phyloP scores from a whole-genome alignment of 257 asterid species.

The Coffea eugenioides region DNA sequence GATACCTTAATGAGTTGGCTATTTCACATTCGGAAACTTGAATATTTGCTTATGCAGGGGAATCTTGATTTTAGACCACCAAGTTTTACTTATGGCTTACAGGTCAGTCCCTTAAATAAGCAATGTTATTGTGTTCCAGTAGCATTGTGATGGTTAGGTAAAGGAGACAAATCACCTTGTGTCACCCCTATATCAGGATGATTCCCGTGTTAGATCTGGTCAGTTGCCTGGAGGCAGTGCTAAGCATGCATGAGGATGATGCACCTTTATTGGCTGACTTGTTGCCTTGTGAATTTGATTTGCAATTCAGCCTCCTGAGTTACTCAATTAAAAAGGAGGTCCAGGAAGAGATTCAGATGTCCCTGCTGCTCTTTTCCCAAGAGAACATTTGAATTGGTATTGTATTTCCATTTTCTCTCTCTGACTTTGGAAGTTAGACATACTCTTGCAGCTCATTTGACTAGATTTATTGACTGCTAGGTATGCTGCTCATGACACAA shows the following conservation, averaged over 20 bases:
- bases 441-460: neutral
- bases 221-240: conserved; percentile 54
- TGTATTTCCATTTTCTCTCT: neutral
- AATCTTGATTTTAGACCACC: conserved; percentile 84
- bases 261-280: neutral
- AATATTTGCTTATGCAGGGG: conserved; percentile 44
- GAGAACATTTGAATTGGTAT: conserved; percentile 1
- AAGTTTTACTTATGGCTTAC: conserved; percentile 60
- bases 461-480: neutral
- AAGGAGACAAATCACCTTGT: neutral
- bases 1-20: conserved; percentile 1
- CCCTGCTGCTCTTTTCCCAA: neutral
- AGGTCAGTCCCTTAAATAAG: conserved; percentile 43
- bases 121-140: neutral
- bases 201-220: conserved; percentile 56
- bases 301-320: neutral
- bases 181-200: conserved; percentile 51
- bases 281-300: neutral
- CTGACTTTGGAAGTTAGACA: neutral
- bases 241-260: conserved; percentile 50
- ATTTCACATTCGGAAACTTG: neutral
- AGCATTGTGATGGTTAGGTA: conserved; percentile 2
- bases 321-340: neutral
- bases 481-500: conserved; percentile 1
- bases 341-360: neutral